Evolutionary conservation across 1,139 yeast species (phyloP).

Genomic region (Zygoascus sp.): DNA sequence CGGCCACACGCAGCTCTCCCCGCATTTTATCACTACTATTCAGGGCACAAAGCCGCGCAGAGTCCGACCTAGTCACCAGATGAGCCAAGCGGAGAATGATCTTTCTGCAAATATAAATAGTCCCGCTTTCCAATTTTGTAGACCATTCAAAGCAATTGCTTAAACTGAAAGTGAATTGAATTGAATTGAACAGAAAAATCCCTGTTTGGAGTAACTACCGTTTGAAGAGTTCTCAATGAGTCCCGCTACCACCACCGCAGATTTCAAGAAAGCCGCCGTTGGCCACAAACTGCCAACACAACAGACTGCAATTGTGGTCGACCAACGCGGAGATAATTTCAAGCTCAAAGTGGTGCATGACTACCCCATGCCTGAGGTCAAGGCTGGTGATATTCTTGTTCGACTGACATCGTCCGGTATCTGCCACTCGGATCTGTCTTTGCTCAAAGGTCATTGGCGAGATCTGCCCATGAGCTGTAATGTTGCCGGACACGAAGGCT

Average conservation of each 20-base stretch:
- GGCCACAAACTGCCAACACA: constrained; percentile 20
- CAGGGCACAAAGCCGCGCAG: too few species aligned
- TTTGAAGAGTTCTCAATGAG: background rate
- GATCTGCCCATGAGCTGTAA: constrained; percentile 13
- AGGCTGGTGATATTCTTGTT: constrained; percentile 29
- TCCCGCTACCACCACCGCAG: background rate
- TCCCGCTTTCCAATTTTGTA: background rate
- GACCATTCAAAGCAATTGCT: background rate
- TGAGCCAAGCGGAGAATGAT: too few species aligned
- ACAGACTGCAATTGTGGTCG: constrained; percentile 28
- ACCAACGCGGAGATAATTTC: constrained; percentile 21
- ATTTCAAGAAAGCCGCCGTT: constrained; percentile 5
- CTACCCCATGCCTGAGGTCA: constrained; percentile 31
- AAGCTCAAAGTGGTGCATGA: constrained; percentile 22
- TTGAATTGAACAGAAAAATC: background rate
- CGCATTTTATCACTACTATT: too few species aligned
- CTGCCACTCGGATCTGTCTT: constrained; percentile 38
- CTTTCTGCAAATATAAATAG: background rate
- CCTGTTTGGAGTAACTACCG: too few species aligned
- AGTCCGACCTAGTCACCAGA: too few species aligned
- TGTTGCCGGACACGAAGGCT: constrained; percentile 30
- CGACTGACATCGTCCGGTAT: constrained; percentile 34
- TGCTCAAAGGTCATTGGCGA: constrained; percentile 25
- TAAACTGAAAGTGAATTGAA: background rate
- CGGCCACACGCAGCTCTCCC: too few species aligned